A percentile compares a stretch with the other conserved stretches of the same genome.
phyloP scores from a whole-genome alignment of 441 rosid genomes.

The Theobroma grandiflorum region DNA sequence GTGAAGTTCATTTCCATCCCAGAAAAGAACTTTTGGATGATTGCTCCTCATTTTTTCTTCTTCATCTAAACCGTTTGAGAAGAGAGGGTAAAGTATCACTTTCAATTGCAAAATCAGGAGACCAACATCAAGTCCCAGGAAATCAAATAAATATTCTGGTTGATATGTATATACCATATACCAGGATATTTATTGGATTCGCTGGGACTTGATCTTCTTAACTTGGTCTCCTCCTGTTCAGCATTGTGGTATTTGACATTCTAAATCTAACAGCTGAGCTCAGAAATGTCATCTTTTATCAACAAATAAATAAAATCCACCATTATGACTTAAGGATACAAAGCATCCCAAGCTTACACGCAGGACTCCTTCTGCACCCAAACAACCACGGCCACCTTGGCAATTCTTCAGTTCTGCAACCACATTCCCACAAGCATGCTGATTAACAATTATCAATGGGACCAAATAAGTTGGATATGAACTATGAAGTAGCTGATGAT shows the following conservation, averaged over 20 bases:
- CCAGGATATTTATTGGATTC: too few relatives aligned
- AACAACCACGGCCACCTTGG: slow-evolving; percentile 73
- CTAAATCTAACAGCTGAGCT: not conserved
- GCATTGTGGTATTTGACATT: not conserved
- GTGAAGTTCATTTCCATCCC: not conserved
- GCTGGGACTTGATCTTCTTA: too few relatives aligned
- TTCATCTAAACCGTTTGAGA: slow-evolving; percentile 1
- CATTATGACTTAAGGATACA: slow-evolving; percentile 64
- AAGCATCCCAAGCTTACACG: slow-evolving; percentile 98
- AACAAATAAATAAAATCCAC: not conserved
- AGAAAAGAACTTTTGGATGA: not conserved
- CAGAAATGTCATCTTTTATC: not conserved
- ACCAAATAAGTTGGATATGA: not conserved
- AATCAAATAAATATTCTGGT: too few relatives aligned
- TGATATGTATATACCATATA: too few relatives aligned
- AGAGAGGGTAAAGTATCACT: not conserved
- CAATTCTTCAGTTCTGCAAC: slow-evolving; percentile 75
- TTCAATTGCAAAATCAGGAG: too few relatives aligned
- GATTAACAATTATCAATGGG: not conserved
- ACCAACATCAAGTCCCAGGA: too few relatives aligned
- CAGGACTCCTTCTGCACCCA: slow-evolving; percentile 90
- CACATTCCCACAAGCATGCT: slow-evolving; percentile 28
- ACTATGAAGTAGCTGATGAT: not conserved
- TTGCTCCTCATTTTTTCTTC: not conserved
- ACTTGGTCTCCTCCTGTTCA: not conserved